phyloP scores from a whole-genome alignment of 202 grass and related monocot species.

The Zoysia matrella region DNA sequence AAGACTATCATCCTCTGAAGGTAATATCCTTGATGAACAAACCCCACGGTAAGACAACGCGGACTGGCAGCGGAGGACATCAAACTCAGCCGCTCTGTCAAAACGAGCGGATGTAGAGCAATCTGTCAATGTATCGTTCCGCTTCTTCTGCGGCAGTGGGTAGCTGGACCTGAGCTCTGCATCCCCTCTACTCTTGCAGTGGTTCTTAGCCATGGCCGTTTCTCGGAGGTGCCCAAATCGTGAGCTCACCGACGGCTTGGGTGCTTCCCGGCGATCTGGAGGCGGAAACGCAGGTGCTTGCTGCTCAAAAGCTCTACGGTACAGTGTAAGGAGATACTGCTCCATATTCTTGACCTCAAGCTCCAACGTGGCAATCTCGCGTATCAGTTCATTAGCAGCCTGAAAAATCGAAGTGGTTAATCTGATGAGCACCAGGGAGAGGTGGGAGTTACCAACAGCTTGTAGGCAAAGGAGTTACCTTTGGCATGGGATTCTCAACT shows the following conservation, averaged over 20 bases:
- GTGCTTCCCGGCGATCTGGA: conserved; percentile 28
- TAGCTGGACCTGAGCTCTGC: conserved; percentile 46
- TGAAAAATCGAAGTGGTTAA: conserved; percentile 34
- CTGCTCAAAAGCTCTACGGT: conserved; percentile 90
- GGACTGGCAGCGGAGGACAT: conserved; percentile 66
- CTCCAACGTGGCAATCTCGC: conserved; percentile 90
- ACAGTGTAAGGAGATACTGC: conserved; percentile 91
- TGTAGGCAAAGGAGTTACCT: conserved; percentile 39
- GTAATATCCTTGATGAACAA: conserved; percentile 83
- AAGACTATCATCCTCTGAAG: conserved; percentile 84
- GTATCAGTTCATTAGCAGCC: conserved; percentile 87
- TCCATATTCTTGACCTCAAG: conserved; percentile 97
- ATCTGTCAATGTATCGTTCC: conserved; percentile 49
- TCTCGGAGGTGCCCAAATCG: conserved; percentile 38
- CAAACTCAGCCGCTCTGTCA: conserved; percentile 39
- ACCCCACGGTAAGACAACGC: conserved; percentile 68
- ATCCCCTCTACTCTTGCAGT: conserved; percentile 52
- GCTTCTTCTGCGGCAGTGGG: conserved; percentile 33
- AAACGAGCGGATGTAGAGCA: conserved; percentile 42
- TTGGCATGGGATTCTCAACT: conserved; percentile 77
- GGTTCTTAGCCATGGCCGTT: conserved; percentile 37
- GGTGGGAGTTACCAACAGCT: background rate
- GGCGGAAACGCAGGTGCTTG: conserved; percentile 62
- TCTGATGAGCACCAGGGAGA: background rate
- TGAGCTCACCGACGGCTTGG: conserved; percentile 38